Conservation (phyloP, 371 early-diverging fungal species). For the Rhizomucor miehei region DNA sequence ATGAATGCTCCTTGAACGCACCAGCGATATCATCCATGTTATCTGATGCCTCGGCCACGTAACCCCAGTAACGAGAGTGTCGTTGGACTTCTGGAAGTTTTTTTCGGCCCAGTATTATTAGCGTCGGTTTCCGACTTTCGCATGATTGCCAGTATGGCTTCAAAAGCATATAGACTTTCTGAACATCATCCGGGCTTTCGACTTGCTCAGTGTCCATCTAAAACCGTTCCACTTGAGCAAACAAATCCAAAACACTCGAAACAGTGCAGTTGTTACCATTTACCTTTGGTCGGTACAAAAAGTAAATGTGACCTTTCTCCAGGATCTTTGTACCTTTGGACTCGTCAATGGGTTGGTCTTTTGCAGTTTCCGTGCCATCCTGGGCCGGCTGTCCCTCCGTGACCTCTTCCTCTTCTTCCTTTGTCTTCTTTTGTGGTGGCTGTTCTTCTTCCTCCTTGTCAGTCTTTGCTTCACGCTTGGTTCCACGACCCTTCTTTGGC, state of each 20-base stretch:
- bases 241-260: not conserved
- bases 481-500: too few species aligned
- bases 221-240: not conserved
- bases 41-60: slow-evolving; percentile 27
- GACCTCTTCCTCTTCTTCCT: slow-evolving; percentile 1
- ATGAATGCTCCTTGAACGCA: slow-evolving; percentile 26
- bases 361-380: not conserved
- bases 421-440: slow-evolving; percentile 8
- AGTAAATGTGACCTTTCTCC: slow-evolving; percentile 40
- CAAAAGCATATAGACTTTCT: slow-evolving; percentile 35
- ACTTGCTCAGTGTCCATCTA: slow-evolving; percentile 26
- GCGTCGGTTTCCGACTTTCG: slow-evolving; percentile 18
- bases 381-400: not conserved
- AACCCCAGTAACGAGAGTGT: slow-evolving; percentile 38
- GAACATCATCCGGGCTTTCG: slow-evolving; percentile 26
- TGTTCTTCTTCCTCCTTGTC: slow-evolving; percentile 9
- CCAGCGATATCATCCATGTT: slow-evolving; percentile 22
- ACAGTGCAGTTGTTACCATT: not conserved
- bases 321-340: slow-evolving; percentile 11
- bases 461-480: too few species aligned
- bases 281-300: slow-evolving; percentile 48
- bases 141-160: slow-evolving; percentile 31
- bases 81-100: slow-evolving; percentile 14
- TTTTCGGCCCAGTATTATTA: slow-evolving; percentile 36
- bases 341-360: not conserved